These are phyloP conservation scores for Blastocrithidia nonstop DNA, from an alignment of 208 protist species.

Conservation along the genomic window DNA sequence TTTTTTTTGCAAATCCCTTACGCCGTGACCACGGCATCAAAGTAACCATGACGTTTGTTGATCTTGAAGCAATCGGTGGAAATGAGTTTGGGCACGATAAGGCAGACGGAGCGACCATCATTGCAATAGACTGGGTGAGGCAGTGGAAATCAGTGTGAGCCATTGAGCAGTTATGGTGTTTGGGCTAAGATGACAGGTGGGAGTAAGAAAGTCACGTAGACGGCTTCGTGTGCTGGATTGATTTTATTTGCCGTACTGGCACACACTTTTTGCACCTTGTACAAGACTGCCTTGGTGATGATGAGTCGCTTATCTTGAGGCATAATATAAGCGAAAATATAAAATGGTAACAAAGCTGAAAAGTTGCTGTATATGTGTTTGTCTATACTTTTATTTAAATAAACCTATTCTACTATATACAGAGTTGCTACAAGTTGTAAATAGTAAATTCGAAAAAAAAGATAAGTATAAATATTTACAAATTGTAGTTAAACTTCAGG, in stretches of 20 bases:
- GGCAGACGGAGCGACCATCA: conserved; percentile 52
- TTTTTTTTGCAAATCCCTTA: conserved; percentile 66
- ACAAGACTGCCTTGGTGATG: conserved; percentile 69
- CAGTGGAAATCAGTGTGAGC: conserved; percentile 16
- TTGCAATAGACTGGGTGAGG: conserved; percentile 34
- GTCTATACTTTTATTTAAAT: conserved; percentile 1
- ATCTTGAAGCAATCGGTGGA: conserved; percentile 55
- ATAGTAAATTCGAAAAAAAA: background rate
- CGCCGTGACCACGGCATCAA: conserved; percentile 73
- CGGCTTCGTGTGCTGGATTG: conserved; percentile 23
- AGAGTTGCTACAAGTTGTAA: too few relatives aligned
- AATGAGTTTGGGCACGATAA: conserved; percentile 71
- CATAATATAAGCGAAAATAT: too few relatives aligned
- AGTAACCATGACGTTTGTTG: conserved; percentile 75
- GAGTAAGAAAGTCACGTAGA: conserved; percentile 58
- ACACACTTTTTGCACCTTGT: conserved; percentile 59
- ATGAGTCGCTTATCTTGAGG: conserved; percentile 81
- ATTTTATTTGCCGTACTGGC: conserved; percentile 5
- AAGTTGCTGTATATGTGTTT: conserved; percentile 7
- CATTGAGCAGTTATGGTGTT: conserved; percentile 35
- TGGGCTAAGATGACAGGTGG: conserved; percentile 50
- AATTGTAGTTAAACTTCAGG: too few relatives aligned
- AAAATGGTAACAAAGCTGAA: background rate
- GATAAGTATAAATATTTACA: conserved; percentile 1
- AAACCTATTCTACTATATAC: too few relatives aligned